These are phyloP conservation scores for Leishmania turanica DNA, from an alignment of 208 protist genomes.

Conservation along the genomic window DNA sequence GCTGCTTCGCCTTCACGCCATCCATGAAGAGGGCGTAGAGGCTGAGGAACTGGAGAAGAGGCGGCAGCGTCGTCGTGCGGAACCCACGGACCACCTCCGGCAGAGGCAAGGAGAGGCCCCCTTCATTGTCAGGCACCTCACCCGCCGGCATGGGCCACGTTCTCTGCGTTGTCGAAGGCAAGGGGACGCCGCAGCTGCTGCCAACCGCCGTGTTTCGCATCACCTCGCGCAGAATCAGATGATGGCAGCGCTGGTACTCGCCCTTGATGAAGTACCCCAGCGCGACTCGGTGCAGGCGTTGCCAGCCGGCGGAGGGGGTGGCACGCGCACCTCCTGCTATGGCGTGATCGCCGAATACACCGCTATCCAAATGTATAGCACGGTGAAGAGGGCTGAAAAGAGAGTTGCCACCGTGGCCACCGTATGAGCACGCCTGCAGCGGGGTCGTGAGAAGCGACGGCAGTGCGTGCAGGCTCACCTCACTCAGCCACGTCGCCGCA, in stretches of 20 bases:
- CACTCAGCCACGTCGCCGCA: conserved; percentile 61
- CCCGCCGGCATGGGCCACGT: neutral
- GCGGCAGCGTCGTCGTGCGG: conserved; percentile 34
- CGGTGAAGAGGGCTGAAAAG: conserved; percentile 5
- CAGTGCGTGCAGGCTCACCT: conserved; percentile 65
- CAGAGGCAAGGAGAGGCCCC: conserved; percentile 6
- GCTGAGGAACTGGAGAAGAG: conserved; percentile 69
- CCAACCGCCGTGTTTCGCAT: conserved; percentile 37
- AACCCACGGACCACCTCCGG: conserved; percentile 30
- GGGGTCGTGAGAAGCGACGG: conserved; percentile 20
- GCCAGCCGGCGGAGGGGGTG: conserved; percentile 13
- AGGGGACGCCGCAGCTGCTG: neutral
- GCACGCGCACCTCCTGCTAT: neutral
- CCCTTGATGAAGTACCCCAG: conserved; percentile 59
- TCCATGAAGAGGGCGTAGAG: conserved; percentile 84
- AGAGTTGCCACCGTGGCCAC: neutral
- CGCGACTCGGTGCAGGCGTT: conserved; percentile 56
- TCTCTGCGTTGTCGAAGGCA: neutral
- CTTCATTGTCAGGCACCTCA: neutral
- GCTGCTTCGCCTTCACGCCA: conserved; percentile 63
- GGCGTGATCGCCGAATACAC: neutral
- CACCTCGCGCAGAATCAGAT: conserved; percentile 42
- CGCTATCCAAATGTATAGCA: neutral
- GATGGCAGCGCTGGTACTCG: conserved; percentile 81
- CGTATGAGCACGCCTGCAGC: neutral